Conservation (phyloP, 2,329 filamentous ascomycete species). For the Nemania abortiva region DNA sequence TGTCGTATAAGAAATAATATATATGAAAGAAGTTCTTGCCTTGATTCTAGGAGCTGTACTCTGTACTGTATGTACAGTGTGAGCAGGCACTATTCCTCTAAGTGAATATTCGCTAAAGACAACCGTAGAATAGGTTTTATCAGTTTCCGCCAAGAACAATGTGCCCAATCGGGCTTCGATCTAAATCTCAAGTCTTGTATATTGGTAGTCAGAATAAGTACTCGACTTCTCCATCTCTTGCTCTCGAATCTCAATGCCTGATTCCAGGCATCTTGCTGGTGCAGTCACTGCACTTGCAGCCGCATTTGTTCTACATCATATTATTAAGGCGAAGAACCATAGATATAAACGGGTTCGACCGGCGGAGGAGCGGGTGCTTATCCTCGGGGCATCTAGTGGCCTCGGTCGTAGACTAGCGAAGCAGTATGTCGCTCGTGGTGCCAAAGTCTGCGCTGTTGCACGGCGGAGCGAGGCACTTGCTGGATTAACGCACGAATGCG, state of each 20-base stretch:
- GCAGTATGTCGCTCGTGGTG: slow-evolving; percentile 49
- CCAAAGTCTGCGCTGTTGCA: slow-evolving; percentile 50
- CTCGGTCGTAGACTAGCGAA: slow-evolving; percentile 49
- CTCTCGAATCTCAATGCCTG: slow-evolving; percentile 22
- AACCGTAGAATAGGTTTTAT: too few species aligned
- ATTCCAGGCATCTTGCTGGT: slow-evolving; percentile 15
- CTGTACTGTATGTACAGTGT: too few species aligned
- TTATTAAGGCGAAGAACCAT: slow-evolving; percentile 7
- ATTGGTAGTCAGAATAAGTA: too few species aligned
- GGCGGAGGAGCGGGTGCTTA: slow-evolving; percentile 49
- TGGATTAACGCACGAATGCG: slow-evolving; percentile 47
- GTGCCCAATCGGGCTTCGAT: too few species aligned
- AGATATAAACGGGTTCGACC: slow-evolving; percentile 34
- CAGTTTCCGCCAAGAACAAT: too few species aligned
- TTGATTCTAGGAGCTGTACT: too few species aligned
- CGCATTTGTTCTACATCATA: slow-evolving; percentile 34
- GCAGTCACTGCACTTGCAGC: slow-evolving; percentile 33
- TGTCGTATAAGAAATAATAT: too few species aligned
- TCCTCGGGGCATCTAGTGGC: slow-evolving; percentile 53
- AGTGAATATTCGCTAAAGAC: too few species aligned
- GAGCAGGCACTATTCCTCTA: too few species aligned
- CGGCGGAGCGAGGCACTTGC: slow-evolving; percentile 47
- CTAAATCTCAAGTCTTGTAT: too few species aligned
- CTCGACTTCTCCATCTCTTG: not conserved
- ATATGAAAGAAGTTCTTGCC: too few species aligned